phyloP scores from a whole-genome alignment of 108 stramenopile species.

The Cyclotella distinguenda region DNA sequence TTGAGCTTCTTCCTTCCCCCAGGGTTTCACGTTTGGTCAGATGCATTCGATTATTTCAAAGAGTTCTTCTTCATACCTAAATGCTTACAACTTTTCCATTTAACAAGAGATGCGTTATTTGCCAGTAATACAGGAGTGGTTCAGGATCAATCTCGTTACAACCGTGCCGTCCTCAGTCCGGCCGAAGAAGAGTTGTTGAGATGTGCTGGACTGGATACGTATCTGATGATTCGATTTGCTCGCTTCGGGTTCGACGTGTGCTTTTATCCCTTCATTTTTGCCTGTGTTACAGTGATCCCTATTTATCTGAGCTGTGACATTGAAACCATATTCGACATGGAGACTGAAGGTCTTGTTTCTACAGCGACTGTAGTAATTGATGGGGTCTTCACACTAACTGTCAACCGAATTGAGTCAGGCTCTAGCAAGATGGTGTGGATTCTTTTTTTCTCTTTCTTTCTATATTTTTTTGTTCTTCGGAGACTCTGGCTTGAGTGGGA shows the following conservation, averaged over 20 bases:
- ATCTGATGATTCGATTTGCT: conserved; percentile 59
- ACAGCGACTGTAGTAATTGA: conserved; percentile 2
- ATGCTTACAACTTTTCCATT: neutral
- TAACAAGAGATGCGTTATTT: conserved; percentile 6
- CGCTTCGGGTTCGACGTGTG: conserved; percentile 58
- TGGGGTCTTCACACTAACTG: conserved; percentile 44
- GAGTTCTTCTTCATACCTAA: conserved; percentile 25
- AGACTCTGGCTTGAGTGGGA: conserved; percentile 71
- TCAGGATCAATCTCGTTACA: no score
- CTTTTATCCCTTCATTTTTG: conserved; percentile 57
- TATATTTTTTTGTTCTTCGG: conserved; percentile 52
- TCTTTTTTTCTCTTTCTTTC: conserved; percentile 36
- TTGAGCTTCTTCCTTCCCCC: conserved; percentile 37
- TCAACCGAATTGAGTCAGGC: conserved; percentile 33
- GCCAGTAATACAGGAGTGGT: no score
- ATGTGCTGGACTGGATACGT: conserved; percentile 69
- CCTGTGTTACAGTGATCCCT: conserved; percentile 34
- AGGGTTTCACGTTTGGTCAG: conserved; percentile 39
- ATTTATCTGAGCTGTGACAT: conserved; percentile 11
- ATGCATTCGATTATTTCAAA: conserved; percentile 2
- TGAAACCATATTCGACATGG: neutral
- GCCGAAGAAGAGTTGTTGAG: conserved; percentile 53
- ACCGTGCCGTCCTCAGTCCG: conserved; percentile 8
- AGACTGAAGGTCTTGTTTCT: conserved; percentile 1
- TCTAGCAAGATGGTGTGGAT: conserved; percentile 36